Conservation (phyloP, 345 rosid genomes). For the Salix koriyanagi region DNA sequence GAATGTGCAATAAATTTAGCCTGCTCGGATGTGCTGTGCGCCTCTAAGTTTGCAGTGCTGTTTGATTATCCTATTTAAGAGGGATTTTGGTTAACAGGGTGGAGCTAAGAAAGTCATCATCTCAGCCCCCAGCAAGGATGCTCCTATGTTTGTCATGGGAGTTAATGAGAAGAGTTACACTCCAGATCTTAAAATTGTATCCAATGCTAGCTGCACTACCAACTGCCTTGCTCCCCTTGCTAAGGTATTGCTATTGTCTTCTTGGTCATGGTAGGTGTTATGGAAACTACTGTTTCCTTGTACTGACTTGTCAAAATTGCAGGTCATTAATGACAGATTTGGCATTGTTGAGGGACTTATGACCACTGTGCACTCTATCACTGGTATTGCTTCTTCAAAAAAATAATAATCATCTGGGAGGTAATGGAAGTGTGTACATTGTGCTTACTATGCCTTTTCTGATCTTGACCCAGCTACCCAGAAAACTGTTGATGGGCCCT, state of each 20-base stretch:
- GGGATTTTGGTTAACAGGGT: constrained; percentile 12
- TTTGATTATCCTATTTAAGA: not conserved
- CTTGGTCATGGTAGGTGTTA: too few species aligned
- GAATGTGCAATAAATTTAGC: not conserved
- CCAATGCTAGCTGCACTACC: constrained; percentile 33
- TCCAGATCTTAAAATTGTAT: constrained; percentile 23
- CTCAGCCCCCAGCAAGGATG: constrained; percentile 34
- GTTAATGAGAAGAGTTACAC: constrained; percentile 32
- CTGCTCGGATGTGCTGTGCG: not conserved
- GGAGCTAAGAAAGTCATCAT: constrained; percentile 34
- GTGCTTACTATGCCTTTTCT: not conserved
- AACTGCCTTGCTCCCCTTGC: constrained; percentile 37
- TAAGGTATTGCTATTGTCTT: constrained; percentile 7
- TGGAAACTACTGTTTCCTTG: not conserved
- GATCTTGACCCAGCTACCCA: constrained; percentile 20
- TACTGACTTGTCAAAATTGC: not conserved
- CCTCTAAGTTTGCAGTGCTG: too few species aligned
- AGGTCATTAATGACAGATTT: constrained; percentile 28
- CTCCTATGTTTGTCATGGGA: constrained; percentile 32
- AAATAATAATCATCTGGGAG: not conserved
- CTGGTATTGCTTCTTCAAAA: constrained; percentile 9
- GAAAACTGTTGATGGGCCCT: constrained; percentile 35
- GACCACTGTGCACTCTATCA: constrained; percentile 30
- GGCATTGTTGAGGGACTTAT: constrained; percentile 30
- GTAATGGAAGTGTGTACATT: too few species aligned